phyloP scores from a whole-genome alignment of 306 rosid species.

The Cucumis cinereus region DNA sequence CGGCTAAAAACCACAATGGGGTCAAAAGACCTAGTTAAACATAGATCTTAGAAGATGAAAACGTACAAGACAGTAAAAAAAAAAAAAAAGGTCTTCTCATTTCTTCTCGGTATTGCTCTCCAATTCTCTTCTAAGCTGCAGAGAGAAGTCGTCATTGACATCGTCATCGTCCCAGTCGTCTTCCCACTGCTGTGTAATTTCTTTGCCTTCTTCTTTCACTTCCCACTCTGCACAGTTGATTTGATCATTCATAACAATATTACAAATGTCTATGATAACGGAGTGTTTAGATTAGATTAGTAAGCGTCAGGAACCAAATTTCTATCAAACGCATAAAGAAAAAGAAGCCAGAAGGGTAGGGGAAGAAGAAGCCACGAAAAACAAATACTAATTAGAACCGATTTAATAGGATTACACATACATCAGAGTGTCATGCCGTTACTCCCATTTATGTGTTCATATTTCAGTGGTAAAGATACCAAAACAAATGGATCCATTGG shows the following conservation, averaged over 20 bases:
- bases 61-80: not conserved
- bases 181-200: conserved; percentile 84
- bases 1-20: not conserved
- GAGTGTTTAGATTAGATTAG: too few species aligned
- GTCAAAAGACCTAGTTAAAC: not conserved
- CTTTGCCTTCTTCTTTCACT: conserved; percentile 66
- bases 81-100: conserved; percentile 2
- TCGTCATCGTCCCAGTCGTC: conserved; percentile 98
- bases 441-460: not conserved
- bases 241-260: not conserved
- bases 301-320: not conserved
- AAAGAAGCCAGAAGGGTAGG: too few species aligned
- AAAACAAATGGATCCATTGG: not conserved
- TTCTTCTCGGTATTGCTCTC: conserved; percentile 53
- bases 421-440: not conserved
- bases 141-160: conserved; percentile 83
- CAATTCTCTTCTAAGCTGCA: conserved; percentile 74
- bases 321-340: not conserved
- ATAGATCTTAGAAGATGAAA: not conserved
- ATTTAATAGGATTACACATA: not conserved
- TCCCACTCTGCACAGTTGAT: conserved; percentile 49
- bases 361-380: not conserved
- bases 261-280: not conserved
- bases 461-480: not conserved
- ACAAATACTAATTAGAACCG: not conserved